Evolutionary conservation across 2,329 filamentous ascomycete species (phyloP).

Genomic region (Mycosphaerella arachidis): DNA sequence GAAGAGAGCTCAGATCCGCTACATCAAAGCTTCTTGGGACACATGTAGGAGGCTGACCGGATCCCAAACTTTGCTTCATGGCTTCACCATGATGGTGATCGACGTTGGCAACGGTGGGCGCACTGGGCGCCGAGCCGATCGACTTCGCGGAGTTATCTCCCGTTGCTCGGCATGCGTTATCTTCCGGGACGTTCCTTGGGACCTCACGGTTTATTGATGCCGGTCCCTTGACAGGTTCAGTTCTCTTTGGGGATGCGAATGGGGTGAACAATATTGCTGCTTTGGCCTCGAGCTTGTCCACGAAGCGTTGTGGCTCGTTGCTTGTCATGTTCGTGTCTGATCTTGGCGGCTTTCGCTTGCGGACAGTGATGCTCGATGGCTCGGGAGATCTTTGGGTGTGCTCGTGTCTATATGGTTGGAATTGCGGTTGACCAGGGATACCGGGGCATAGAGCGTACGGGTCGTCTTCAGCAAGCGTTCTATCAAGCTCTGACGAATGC

Average conservation of each 20-base stretch:
- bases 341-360: slow-evolving; percentile 12
- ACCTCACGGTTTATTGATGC: neutral
- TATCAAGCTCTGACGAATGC: neutral
- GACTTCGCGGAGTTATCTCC: neutral
- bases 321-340: slow-evolving; percentile 4
- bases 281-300: slow-evolving; percentile 1
- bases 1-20: slow-evolving; percentile 19
- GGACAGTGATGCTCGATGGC: slow-evolving; percentile 12
- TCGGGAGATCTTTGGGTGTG: slow-evolving; percentile 2
- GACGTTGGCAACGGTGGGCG: neutral
- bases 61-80: neutral
- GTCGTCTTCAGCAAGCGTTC: neutral
- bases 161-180: slow-evolving; percentile 8
- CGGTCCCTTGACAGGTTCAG: neutral
- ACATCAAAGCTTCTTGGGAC: neutral
- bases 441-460: neutral
- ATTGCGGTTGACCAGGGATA: neutral
- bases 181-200: neutral
- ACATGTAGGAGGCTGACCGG: slow-evolving; percentile 5
- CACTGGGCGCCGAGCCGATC: slow-evolving; percentile 8
- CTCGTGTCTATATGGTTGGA: slow-evolving; percentile 1
- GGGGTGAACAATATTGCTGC: slow-evolving; percentile 1
- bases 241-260: slow-evolving; percentile 1
- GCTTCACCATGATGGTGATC: slow-evolving; percentile 6
- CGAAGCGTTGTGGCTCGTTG: neutral